Evolutionary conservation across 768 basidiomycete genomes (phyloP), one percentile per base, ranked within the genome.

Genomic region (Tylopilus felleus): DNA sequence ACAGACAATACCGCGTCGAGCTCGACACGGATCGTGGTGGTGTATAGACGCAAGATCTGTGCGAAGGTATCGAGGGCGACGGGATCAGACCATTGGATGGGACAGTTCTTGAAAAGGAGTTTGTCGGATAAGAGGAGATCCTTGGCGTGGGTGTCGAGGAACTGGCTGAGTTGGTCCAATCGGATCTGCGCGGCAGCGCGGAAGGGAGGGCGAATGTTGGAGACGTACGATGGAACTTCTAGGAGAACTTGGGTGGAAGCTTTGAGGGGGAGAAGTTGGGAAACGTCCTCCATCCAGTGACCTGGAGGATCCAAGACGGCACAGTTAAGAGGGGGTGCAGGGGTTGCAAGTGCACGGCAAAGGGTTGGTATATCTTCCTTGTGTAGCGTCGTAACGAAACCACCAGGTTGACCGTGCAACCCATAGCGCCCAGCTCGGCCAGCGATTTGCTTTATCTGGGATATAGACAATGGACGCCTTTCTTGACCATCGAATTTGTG

Each of bases 361-460:
- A 98, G 74, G 53, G 80, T 71, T 0, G 78, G 76, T 12, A 97
- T 75, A 65, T 94, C 90, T 2, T 72, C 65, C 3, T 73, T 65
- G 40, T 76, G 66, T n/a, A 96, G 66, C 0, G 93, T 88, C 0
- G 93, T 94, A 8, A 84, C 87, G 29, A 78, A 76, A 22, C 95
- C 93, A 8, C 78, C 81, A 1, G 78, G 67, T 52, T 60, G 62
- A 36, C 75, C 73, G 31, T 86, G 83, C 40, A 89, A 69, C 3
- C 91, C 90, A 67, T 82, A 98, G 3, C 96, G 87, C 13, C 95
- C 96, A 0, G 96, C 95, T 38, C 96, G 82, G 7, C 95, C 94
- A 1, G 89, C 94, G 44, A 98, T 97, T 68, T 98, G 96, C 68
- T 97, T 97, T 66, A 91, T 81, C 60, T 89, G 85, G 0, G 93